Evolutionary conservation across 2,329 filamentous ascomycete species (phyloP).

Genomic region (Fusarium sp.): DNA sequence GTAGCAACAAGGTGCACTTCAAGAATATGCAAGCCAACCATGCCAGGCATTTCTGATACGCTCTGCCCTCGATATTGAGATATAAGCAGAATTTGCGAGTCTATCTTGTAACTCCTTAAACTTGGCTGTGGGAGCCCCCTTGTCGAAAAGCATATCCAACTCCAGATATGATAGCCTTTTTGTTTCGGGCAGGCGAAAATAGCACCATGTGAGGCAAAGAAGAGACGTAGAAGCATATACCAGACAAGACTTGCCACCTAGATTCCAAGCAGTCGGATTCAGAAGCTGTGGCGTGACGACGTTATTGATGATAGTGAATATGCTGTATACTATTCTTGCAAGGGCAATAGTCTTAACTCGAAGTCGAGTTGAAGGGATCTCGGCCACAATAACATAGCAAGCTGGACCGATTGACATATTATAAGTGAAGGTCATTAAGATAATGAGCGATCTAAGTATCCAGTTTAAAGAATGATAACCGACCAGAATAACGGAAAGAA

Average conservation of each 20-base stretch:
- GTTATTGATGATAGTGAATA: constrained; percentile 42
- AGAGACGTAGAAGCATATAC: constrained; percentile 35
- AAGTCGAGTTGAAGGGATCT: constrained; percentile 55
- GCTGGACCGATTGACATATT: constrained; percentile 37
- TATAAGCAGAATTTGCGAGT: constrained; percentile 34
- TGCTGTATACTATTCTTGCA: constrained; percentile 46
- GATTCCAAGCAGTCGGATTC: constrained; percentile 44
- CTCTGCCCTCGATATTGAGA: constrained; percentile 29
- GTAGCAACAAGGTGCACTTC: too few species aligned
- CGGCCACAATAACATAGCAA: constrained; percentile 55
- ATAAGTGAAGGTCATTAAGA: constrained; percentile 57
- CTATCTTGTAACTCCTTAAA: constrained; percentile 49
- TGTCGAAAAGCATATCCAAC: constrained; percentile 48
- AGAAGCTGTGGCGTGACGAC: constrained; percentile 43
- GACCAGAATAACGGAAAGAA: constrained; percentile 50
- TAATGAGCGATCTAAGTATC: constrained; percentile 53
- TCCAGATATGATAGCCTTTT: constrained; percentile 44
- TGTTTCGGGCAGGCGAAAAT: constrained; percentile 47
- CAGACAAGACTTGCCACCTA: constrained; percentile 46
- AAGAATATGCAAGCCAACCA: constrained; percentile 42
- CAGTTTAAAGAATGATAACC: constrained; percentile 47
- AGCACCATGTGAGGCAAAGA: constrained; percentile 42
- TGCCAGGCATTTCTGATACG: constrained; percentile 44
- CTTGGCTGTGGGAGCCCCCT: constrained; percentile 37
- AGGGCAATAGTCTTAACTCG: constrained; percentile 56